Evolutionary conservation across 345 rosid genomes (phyloP).

Genomic region (Arabis hirsuta): DNA sequence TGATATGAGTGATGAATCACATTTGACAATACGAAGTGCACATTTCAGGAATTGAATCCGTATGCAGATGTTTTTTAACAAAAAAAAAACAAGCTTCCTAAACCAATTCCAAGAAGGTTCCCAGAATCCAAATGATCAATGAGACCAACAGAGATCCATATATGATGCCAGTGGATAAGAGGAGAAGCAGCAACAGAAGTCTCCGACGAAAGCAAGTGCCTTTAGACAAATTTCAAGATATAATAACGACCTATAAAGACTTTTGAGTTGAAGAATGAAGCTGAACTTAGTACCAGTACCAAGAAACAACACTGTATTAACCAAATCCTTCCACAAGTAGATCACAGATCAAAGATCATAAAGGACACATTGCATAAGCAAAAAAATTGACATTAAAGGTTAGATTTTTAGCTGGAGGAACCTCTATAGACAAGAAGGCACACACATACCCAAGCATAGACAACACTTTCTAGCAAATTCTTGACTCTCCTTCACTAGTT

Average conservation of each 20-base stretch:
- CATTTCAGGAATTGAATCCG: not conserved
- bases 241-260: conserved; percentile 12
- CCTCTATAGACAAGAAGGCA: not conserved
- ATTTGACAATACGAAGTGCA: not conserved
- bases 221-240: conserved; percentile 17
- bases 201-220: not conserved
- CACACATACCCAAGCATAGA: not conserved
- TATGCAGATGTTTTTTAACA: not conserved
- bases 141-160: not conserved
- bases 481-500: conserved; percentile 1
- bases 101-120: conserved; percentile 9
- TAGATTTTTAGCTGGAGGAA: conserved; percentile 13
- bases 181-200: conserved; percentile 9
- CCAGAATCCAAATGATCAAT: not conserved
- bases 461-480: not conserved
- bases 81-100: not conserved
- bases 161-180: not conserved
- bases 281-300: conserved; percentile 16
- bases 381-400: not conserved
- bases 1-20: not conserved
- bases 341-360: conserved; percentile 11
- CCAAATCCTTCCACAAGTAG: conserved; percentile 8
- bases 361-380: conserved; percentile 6
- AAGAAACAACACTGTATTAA: conserved; percentile 6
- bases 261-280: not conserved